Conservation (phyloP, 2,329 filamentous ascomycete genomes). For the Dryadomyces quercivorus region DNA sequence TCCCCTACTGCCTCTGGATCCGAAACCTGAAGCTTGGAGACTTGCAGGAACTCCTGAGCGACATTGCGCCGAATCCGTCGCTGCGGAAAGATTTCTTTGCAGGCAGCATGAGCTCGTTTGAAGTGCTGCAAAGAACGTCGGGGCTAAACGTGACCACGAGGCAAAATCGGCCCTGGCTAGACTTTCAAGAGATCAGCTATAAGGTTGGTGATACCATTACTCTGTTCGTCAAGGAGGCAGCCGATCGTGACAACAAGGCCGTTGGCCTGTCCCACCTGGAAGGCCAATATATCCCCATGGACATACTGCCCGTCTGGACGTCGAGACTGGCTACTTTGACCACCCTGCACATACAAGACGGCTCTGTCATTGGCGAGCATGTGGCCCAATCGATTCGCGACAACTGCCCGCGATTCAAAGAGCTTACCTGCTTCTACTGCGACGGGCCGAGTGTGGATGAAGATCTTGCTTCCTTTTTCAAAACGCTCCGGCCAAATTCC, state of each 20-base stretch:
- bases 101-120: conserved; percentile 24
- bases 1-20: conserved; percentile 59
- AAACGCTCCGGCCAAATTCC: conserved; percentile 40
- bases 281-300: conserved; percentile 34
- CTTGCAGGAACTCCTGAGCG: conserved; percentile 44
- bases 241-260: conserved; percentile 28
- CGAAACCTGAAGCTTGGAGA: conserved; percentile 51
- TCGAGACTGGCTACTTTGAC: conserved; percentile 44
- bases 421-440: conserved; percentile 42
- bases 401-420: conserved; percentile 48
- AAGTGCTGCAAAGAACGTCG: conserved; percentile 15
- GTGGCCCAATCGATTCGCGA: conserved; percentile 40
- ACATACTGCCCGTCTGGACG: conserved; percentile 44
- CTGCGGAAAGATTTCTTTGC: conserved; percentile 26
- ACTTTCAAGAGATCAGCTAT: conserved; percentile 23
- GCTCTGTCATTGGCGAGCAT: conserved; percentile 42
- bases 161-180: conserved; percentile 17
- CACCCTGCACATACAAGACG: conserved; percentile 48
- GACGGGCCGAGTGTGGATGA: conserved; percentile 36
- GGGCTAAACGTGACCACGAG: conserved; percentile 3
- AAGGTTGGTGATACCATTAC: conserved; percentile 46
- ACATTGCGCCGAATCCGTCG: conserved; percentile 24
- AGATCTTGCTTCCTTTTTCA: conserved; percentile 46
- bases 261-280: conserved; percentile 45
- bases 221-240: conserved; percentile 30